Evolutionary conservation across 352 stramenopile genomes (phyloP).

Genomic region (Thraustochytrium sp.): DNA sequence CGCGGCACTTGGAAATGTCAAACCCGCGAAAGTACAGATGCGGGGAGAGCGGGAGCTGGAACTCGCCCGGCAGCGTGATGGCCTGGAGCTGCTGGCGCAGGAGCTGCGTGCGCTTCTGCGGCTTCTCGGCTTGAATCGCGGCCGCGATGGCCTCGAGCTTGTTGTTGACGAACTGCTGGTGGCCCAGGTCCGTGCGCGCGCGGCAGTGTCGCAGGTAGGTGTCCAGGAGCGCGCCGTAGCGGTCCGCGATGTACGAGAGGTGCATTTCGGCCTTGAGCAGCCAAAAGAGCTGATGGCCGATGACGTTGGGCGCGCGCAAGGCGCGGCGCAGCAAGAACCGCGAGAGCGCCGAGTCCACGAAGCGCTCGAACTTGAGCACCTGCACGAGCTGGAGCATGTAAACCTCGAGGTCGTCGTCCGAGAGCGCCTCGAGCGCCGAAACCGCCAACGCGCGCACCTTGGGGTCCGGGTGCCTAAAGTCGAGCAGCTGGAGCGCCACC

Average conservation of each 20-base stretch:
- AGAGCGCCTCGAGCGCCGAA: constrained; percentile 71
- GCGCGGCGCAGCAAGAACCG: constrained; percentile 58
- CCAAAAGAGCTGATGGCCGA: constrained; percentile 62
- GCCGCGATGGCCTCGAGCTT: constrained; percentile 70
- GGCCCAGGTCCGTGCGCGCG: constrained; percentile 74
- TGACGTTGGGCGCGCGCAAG: constrained; percentile 49
- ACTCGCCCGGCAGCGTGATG: constrained; percentile 67
- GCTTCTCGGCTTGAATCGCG: constrained; percentile 57
- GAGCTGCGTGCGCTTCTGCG: constrained; percentile 43
- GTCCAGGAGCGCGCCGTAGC: constrained; percentile 52
- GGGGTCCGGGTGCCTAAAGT: constrained; percentile 71
- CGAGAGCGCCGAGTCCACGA: constrained; percentile 57
- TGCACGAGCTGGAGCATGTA: constrained; percentile 62
- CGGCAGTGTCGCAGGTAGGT: constrained; percentile 76
- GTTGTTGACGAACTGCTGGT: constrained; percentile 83
- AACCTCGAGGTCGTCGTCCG: constrained; percentile 73
- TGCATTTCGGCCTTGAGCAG: constrained; percentile 56
- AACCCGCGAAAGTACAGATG: constrained; percentile 60
- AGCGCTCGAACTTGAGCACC: constrained; percentile 59
- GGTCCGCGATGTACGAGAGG: constrained; percentile 40
- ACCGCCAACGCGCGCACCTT: constrained; percentile 85
- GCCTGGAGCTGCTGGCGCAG: constrained; percentile 59
- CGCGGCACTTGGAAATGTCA: constrained; percentile 68
- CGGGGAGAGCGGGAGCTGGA: constrained; percentile 78
- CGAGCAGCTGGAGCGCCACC: constrained; percentile 73